Conservation (phyloP, 805 yeast species). For the Priceomyces haplophilus region DNA sequence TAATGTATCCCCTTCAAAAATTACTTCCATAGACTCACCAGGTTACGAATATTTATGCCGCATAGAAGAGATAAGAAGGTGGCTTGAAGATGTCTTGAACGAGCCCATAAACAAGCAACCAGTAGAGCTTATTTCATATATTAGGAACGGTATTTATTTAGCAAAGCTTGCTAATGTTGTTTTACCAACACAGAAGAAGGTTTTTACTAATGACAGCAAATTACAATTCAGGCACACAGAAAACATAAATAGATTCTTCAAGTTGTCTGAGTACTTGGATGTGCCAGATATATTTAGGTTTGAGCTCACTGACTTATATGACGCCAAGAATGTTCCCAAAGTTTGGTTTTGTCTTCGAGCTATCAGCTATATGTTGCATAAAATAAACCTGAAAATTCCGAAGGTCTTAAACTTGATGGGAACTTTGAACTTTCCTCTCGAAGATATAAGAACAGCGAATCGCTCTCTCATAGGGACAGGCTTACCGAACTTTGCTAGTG, state of each 20-base stretch:
- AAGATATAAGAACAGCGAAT: constrained; percentile 68
- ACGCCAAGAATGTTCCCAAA: constrained; percentile 86
- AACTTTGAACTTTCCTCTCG: constrained; percentile 57
- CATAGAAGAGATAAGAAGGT: constrained; percentile 73
- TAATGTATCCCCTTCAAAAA: constrained; percentile 25
- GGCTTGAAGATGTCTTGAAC: constrained; percentile 66
- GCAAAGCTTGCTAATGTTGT: constrained; percentile 76
- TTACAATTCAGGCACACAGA: constrained; percentile 89
- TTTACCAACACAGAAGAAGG: constrained; percentile 59
- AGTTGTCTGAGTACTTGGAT: constrained; percentile 61
- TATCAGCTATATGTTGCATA: constrained; percentile 66
- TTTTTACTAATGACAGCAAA: constrained; percentile 51
- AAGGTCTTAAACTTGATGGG: constrained; percentile 62
- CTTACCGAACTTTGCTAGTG: constrained; percentile 68
- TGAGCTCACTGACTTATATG: constrained; percentile 90
- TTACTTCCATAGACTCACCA: constrained; percentile 29
- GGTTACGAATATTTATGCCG: constrained; percentile 78
- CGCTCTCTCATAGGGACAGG: constrained; percentile 63
- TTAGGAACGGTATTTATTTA: constrained; percentile 80
- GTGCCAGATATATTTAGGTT: constrained; percentile 88
- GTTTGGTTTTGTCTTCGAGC: constrained; percentile 94
- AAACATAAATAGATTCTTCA: constrained; percentile 81
- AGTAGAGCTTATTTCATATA: constrained; percentile 56
- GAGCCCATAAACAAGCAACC: constrained; percentile 56
- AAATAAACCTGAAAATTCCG: constrained; percentile 53